These are phyloP conservation scores for Agrocybe chaxingu DNA, from an alignment of 768 basidiomycete species.

Conservation along the genomic window DNA sequence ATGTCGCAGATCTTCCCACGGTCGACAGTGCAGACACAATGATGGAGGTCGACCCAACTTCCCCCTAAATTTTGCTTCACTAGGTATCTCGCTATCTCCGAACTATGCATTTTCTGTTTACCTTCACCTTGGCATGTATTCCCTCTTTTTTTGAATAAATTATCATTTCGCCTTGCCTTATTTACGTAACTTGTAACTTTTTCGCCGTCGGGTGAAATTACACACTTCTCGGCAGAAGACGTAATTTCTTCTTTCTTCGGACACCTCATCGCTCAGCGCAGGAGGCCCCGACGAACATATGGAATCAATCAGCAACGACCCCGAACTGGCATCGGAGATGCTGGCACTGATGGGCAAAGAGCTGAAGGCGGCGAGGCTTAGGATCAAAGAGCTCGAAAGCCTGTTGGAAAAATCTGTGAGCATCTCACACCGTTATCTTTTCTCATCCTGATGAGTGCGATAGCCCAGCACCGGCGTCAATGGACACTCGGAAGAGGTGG, in stretches of 20 bases:
- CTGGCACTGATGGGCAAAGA: conserved; percentile 8
- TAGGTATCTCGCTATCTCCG: background rate
- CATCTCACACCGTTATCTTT: background rate
- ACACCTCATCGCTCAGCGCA: no score
- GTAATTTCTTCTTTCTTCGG: no score
- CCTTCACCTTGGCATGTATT: background rate
- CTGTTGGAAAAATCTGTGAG: background rate
- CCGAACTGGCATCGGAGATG: conserved; percentile 13
- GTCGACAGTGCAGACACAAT: conserved; percentile 19
- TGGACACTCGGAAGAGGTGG: background rate
- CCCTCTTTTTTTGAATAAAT: no score
- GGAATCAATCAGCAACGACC: conserved; percentile 6
- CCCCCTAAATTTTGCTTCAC: background rate
- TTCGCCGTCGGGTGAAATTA: no score
- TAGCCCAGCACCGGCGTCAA: no score
- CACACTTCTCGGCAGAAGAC: no score
- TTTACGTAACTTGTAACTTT: no score
- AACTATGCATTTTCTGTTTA: background rate
- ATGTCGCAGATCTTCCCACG: conserved; percentile 15
- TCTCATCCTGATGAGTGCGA: background rate
- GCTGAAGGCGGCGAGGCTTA: conserved; percentile 7
- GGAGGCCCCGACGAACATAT: background rate
- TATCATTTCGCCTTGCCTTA: no score
- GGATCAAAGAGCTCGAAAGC: conserved; percentile 7
- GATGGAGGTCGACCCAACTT: conserved; percentile 29